Conservation (phyloP, 1,284 basidiomycete genomes). For the Austroboletus rostrupii region DNA sequence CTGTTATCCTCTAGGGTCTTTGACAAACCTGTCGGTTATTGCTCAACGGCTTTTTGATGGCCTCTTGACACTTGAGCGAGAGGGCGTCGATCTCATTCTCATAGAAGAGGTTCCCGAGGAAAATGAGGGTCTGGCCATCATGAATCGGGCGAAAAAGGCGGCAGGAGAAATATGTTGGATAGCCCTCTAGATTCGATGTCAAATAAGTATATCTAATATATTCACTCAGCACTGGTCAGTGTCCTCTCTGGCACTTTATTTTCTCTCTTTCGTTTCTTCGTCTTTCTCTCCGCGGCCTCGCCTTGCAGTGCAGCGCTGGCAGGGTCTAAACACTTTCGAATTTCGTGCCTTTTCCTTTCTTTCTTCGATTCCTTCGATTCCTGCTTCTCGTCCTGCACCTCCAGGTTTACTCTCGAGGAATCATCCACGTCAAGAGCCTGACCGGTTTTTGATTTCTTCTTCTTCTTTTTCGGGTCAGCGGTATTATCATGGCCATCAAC, state of each 20-base stretch:
- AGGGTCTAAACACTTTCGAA: not conserved
- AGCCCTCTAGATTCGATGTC: constrained; percentile 17
- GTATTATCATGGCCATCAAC: constrained; percentile 6
- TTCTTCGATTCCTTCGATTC: not conserved
- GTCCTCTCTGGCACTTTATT: constrained; percentile 5
- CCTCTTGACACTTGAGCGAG: constrained; percentile 73
- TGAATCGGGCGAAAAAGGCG: constrained; percentile 97
- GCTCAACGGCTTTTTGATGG: constrained; percentile 89
- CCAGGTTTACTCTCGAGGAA: not conserved
- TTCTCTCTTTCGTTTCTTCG: constrained; percentile 24
- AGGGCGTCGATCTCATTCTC: constrained; percentile 80
- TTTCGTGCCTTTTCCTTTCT: constrained; percentile 11
- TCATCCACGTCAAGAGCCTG: not conserved
- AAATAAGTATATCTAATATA: not conserved
- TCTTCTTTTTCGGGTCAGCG: constrained; percentile 21
- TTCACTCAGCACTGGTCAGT: constrained; percentile 13
- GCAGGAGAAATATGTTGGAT: constrained; percentile 65
- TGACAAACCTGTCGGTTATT: constrained; percentile 58
- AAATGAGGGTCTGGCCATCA: constrained; percentile 88
- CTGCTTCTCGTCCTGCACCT: not conserved
- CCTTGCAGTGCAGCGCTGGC: not conserved
- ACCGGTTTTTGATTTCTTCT: constrained; percentile 13
- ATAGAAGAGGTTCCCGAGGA: constrained; percentile 84
- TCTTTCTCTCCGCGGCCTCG: constrained; percentile 11
- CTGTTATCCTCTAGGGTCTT: constrained; percentile 58